These are phyloP conservation scores for Claviceps spartinae DNA, from an alignment of 2,329 filamentous ascomycete genomes.

Conservation along the genomic window DNA sequence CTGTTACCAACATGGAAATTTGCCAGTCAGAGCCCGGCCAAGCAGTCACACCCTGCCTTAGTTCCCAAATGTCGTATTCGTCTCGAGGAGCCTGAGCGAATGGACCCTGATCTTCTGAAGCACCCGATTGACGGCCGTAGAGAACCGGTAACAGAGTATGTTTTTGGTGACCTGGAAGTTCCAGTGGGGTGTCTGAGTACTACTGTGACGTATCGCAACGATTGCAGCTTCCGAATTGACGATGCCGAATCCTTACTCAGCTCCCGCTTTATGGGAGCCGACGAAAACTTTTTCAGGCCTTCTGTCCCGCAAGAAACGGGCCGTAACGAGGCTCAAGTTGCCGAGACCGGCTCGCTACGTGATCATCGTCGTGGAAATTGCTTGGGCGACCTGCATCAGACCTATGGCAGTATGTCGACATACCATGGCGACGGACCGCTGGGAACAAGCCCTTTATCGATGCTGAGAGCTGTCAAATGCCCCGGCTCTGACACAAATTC, in stretches of 20 bases:
- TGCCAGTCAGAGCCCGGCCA: conserved; percentile 56
- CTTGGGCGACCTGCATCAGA: conserved; percentile 53
- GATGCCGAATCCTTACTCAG: conserved; percentile 83
- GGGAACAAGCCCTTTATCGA: conserved; percentile 78
- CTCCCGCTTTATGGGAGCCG: conserved; percentile 83
- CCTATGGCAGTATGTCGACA: conserved; percentile 80
- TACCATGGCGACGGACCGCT: conserved; percentile 68
- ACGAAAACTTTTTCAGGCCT: conserved; percentile 76
- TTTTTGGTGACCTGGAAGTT: conserved; percentile 73
- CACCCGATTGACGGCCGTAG: conserved; percentile 24
- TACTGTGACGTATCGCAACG: conserved; percentile 70
- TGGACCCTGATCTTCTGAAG: conserved; percentile 51
- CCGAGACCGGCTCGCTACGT: conserved; percentile 64
- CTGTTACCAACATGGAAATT: conserved; percentile 82
- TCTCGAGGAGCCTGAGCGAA: conserved; percentile 41
- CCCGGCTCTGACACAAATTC: conserved; percentile 50
- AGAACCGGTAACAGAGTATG: conserved; percentile 52
- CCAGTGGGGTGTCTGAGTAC: conserved; percentile 75
- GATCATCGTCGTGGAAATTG: conserved; percentile 37
- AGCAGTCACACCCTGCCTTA: conserved; percentile 53
- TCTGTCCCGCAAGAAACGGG: conserved; percentile 48
- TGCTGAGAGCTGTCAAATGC: conserved; percentile 55
- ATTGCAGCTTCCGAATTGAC: conserved; percentile 83
- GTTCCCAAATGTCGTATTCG: conserved; percentile 70
- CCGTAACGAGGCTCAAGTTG: conserved; percentile 20